A percentile compares a stretch with the other conserved stretches of the same genome.
Evolutionary conservation across 2,329 filamentous ascomycete species (phyloP).

Genomic region (Aspergillus sp.): DNA sequence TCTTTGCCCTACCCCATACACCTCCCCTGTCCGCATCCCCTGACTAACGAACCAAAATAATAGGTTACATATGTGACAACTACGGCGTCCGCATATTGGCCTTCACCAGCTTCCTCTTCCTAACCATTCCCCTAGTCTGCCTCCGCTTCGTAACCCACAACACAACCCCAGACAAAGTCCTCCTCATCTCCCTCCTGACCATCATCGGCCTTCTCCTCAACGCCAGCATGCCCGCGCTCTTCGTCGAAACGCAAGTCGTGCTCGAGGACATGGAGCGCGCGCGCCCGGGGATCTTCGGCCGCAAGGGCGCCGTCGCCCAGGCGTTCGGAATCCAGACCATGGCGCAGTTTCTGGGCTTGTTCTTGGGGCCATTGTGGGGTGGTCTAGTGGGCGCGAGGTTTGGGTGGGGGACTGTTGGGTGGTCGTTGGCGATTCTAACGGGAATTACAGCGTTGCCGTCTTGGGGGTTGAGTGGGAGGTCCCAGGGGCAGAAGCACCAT

Average conservation of each 20-base stretch:
- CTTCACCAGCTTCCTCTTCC: constrained; percentile 46
- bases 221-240: constrained; percentile 55
- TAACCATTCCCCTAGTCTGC: constrained; percentile 54
- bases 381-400: constrained; percentile 34
- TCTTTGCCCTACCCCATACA: not conserved
- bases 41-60: constrained; percentile 12
- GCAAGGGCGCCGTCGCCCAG: constrained; percentile 50
- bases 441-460: constrained; percentile 21
- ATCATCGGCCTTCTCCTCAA: constrained; percentile 52
- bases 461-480: constrained; percentile 11
- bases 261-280: constrained; percentile 50
- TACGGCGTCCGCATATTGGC: constrained; percentile 57
- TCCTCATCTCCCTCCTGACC: constrained; percentile 56
- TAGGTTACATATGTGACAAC: constrained; percentile 45
- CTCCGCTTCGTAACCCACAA: constrained; percentile 56
- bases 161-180: constrained; percentile 52
- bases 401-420: constrained; percentile 25
- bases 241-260: constrained; percentile 59
- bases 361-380: constrained; percentile 51
- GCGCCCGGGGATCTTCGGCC: constrained; percentile 58
- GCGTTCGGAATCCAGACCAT: constrained; percentile 58
- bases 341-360: constrained; percentile 52
- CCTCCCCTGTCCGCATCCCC: not conserved
- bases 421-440: constrained; percentile 21
- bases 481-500: no score